phyloP scores from a whole-genome alignment of 495 filamentous ascomycete genomes.

The Annulohypoxylon bovei region DNA sequence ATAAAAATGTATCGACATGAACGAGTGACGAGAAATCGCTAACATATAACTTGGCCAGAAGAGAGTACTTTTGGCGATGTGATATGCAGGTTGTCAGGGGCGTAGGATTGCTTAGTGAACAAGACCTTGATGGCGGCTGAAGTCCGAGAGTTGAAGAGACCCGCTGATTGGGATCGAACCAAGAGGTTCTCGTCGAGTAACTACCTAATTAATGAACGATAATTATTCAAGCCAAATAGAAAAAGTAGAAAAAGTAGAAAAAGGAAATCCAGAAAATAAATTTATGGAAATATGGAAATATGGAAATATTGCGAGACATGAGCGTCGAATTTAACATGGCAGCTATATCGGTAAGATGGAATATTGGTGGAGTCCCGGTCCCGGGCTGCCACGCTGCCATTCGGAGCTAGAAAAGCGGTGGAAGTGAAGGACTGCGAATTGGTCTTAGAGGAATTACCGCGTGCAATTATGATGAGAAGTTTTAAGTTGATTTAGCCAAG shows the following conservation, averaged over 20 bases:
- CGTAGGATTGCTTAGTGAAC: background rate
- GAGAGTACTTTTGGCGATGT: constrained; percentile 1
- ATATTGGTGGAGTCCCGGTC: background rate
- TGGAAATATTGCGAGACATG: background rate
- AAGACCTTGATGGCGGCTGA: constrained; percentile 32
- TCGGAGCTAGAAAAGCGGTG: constrained; percentile 3
- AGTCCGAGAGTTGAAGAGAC: background rate
- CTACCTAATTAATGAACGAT: background rate
- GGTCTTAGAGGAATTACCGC: background rate
- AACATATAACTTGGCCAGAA: constrained; percentile 15
- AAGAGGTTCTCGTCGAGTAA: constrained; percentile 14
- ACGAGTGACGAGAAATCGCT: background rate
- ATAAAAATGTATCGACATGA: background rate
- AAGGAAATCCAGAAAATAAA: background rate
- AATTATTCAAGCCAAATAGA: background rate
- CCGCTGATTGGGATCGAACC: background rate
- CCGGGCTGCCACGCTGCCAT: background rate
- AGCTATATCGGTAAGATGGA: background rate
- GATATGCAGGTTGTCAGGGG: background rate
- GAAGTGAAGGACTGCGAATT: background rate
- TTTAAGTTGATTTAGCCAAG: constrained; percentile 8
- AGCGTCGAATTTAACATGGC: constrained; percentile 1
- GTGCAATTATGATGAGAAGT: background rate
- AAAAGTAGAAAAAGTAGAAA: background rate
- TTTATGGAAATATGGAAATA: background rate